Base-by-base conservation (phyloP, 148 eudicot species). In the Talinum fruticosum region DNA sequence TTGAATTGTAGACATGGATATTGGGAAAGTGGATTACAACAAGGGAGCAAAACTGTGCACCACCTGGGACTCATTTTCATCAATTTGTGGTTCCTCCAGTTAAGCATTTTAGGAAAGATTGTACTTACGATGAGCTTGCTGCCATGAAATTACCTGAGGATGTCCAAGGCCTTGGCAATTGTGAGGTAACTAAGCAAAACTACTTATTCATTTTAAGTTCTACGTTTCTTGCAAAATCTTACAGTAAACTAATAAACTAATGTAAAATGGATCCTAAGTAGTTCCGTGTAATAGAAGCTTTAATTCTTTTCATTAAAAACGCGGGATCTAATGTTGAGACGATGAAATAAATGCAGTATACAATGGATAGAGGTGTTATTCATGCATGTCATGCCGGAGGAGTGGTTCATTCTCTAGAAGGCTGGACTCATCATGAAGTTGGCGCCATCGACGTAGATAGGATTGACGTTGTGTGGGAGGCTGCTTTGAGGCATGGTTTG, bases 381-480 rank as follows among this genome's bases (percentile, higher is more conserved):
- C 97, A 92, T 65, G 97, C 97, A 8, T 92, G 97, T 70, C 97
- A 92, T 86, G 97, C 97, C 0, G 97, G 97, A 5, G 97, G 97
- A 45, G 88, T 88, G 57, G 93, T 92, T 29, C 97, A 92, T 84
- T 70, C 82, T 2, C 79, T 90, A 23, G 90, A 90, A 82, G 89
- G 93, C 0, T 92, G 97, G 97, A 84, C 82, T 7, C 97, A 92
- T 70, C 93, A 92, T 59, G 97, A 92, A 82, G 97, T 92, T 24
- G 97, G 97, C 5, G 97, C 97, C 28, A 83, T 92, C n/a, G 91
- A 92, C 68, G 93, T 92, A 0, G 92, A 89, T 16, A 74, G 87
- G 57, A 92, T 92, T 66, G 97, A 92, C 79, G n/a, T 90, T 21
- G 97, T 90, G 16, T 92, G 97, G 97, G 59, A 90, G 68, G 92